Conservation (phyloP, 805 yeast species). For the Metschnikowia borealis region DNA sequence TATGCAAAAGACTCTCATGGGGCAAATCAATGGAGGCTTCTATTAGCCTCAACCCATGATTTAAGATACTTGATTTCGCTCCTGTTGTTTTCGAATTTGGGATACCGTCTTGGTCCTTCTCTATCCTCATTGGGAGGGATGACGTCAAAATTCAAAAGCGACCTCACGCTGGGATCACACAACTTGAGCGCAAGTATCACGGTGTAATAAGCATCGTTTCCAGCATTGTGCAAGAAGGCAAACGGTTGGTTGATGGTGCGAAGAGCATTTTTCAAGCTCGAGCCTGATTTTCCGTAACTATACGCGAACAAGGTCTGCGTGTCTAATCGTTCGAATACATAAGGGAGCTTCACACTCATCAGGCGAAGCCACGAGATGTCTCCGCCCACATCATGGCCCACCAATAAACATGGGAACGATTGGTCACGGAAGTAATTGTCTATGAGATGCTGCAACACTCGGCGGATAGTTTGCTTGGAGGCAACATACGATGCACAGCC, state of each 20-base stretch:
- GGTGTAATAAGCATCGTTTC: constrained; percentile 27
- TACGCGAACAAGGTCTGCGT: constrained; percentile 16
- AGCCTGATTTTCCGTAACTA: constrained; percentile 17
- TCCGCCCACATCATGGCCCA: constrained; percentile 16
- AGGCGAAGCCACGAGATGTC: constrained; percentile 15
- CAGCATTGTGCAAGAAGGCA: constrained; percentile 25
- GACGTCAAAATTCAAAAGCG: constrained; percentile 1
- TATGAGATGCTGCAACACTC: constrained; percentile 11
- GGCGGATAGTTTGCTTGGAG: constrained; percentile 3
- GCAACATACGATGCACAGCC: constrained; percentile 18
- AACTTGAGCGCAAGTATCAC: constrained; percentile 22
- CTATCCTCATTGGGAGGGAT: constrained; percentile 1
- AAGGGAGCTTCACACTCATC: constrained; percentile 7
- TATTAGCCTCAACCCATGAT: not conserved
- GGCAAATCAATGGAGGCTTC: constrained; percentile 24
- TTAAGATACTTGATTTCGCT: not conserved
- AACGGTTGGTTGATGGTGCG: constrained; percentile 19
- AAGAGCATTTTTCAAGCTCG: constrained; percentile 20
- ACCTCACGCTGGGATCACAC: constrained; percentile 21
- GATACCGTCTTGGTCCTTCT: not conserved
- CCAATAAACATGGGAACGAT: constrained; percentile 17
- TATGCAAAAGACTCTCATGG: constrained; percentile 29
- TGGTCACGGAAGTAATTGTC: constrained; percentile 11
- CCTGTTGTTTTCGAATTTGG: constrained; percentile 1
- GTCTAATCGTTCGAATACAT: constrained; percentile 14